Evolutionary conservation across 768 basidiomycete genomes (phyloP).

Genomic region (Pholiota molesta): DNA sequence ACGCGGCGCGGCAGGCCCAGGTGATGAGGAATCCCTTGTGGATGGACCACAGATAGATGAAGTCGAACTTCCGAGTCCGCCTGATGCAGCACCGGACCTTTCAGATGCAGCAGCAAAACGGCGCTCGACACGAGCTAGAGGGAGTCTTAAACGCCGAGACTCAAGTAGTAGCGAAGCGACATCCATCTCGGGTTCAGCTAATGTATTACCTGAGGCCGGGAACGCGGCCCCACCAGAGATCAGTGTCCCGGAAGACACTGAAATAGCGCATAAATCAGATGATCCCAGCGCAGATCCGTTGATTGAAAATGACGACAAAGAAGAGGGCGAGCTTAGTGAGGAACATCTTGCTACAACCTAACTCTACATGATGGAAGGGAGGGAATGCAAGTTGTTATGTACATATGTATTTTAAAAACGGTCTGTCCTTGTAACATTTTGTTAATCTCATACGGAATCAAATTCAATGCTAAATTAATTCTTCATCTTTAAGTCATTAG

Average conservation of each 20-base stretch:
- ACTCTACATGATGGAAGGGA: neutral
- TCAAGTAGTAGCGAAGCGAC: slow-evolving; percentile 58
- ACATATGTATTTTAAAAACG: slow-evolving; percentile 5
- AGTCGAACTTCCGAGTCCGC: slow-evolving; percentile 19
- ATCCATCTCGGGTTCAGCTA: slow-evolving; percentile 29
- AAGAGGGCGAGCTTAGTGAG: slow-evolving; percentile 46
- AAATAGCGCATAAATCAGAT: slow-evolving; percentile 12
- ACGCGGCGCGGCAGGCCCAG: slow-evolving; percentile 38
- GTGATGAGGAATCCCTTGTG: slow-evolving; percentile 45
- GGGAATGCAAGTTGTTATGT: slow-evolving; percentile 3
- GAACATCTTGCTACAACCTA: neutral
- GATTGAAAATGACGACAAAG: slow-evolving; percentile 26
- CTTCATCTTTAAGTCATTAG: too few relatives aligned
- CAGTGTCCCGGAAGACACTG: neutral
- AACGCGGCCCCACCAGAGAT: neutral
- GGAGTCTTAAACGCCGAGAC: slow-evolving; percentile 41
- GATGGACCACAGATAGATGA: slow-evolving; percentile 27
- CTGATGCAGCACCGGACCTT: slow-evolving; percentile 34
- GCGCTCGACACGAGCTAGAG: slow-evolving; percentile 51
- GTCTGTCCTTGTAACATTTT: slow-evolving; percentile 7
- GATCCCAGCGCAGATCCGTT: slow-evolving; percentile 15
- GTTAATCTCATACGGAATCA: neutral
- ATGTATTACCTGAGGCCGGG: slow-evolving; percentile 2
- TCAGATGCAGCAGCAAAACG: slow-evolving; percentile 41
- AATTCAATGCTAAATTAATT: neutral